Base-by-base conservation (phyloP, 2,329 filamentous ascomycete species). In the Juglanconis sp. region DNA sequence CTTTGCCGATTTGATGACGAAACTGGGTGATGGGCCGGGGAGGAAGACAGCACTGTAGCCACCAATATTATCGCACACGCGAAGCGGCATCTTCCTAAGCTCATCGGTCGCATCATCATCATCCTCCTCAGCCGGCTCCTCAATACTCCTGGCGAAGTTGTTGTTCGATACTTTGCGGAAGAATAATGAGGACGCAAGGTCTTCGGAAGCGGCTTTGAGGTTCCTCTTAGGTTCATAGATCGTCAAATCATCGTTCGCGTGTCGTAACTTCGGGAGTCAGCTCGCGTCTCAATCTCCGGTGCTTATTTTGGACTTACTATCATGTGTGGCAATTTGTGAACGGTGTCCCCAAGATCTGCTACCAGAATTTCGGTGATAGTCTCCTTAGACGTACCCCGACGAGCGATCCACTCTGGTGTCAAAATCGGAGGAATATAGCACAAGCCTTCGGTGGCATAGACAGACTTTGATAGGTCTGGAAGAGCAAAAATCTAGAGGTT, bases 1-100 rank as follows among this genome's bases (percentile, higher is more conserved):
- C 65, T 91, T 90, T 40, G 91, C 84, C 52, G 91, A 91, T 68
- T 91, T 96, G 48, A 97, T 72, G 49, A 99, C 77, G 71, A 98
- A 93, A 60, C 87, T 88, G 0, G 94, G 90, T 0, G 91, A 91
- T 4, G 82, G 74, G 0, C 94, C 93, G 0, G 92, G 87, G 53
- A 97, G 81, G 69, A 96, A 95, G 1, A 98, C 87, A 1, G 90
- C 84, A 69, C 86, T 88, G 71, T 93, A 92, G 3, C 92, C 91
- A 35, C 83, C 85, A n/a, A 97, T 71, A 59, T 91, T 87, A 58
- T 77, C 69, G 48, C 89, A 81, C 1, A 79, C 75, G 2, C 83
- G 78, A 44, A 92, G 76, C 0, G 87, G 80, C 17, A 83, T 76
- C 58, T 77, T 78, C 2, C 79, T 76, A 3, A 73, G 73, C 46